Evolutionary conservation across 2,329 filamentous ascomycete species (phyloP).

Genomic region (Fusarium protoensiforme): DNA sequence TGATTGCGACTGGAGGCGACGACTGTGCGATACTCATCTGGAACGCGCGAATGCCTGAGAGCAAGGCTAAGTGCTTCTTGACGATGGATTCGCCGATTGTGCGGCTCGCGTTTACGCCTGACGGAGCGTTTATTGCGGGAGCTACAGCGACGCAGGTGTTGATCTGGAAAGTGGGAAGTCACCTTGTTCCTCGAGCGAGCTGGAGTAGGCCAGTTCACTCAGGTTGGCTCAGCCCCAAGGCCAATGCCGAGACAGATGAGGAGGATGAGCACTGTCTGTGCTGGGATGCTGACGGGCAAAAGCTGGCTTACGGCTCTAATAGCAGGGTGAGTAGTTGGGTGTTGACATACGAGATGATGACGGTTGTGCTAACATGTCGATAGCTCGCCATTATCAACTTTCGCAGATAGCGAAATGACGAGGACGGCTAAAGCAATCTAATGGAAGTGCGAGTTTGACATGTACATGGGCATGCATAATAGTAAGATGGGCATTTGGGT

Average conservation of each 20-base stretch:
- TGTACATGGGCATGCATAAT: background rate
- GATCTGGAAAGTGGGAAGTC: slow-evolving; percentile 73
- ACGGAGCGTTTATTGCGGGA: slow-evolving; percentile 71
- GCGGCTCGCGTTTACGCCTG: slow-evolving; percentile 70
- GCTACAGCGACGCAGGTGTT: slow-evolving; percentile 68
- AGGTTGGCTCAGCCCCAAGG: slow-evolving; percentile 69
- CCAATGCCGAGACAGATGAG: slow-evolving; percentile 64
- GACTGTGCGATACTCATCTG: slow-evolving; percentile 72
- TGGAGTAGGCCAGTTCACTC: slow-evolving; percentile 67
- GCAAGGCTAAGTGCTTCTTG: slow-evolving; percentile 68
- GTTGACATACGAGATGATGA: no score
- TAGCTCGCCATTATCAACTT: slow-evolving; percentile 65
- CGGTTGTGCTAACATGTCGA: slow-evolving; percentile 19
- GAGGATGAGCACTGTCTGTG: slow-evolving; percentile 70
- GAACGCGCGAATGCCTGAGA: slow-evolving; percentile 67
- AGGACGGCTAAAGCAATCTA: background rate
- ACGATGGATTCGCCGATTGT: slow-evolving; percentile 70
- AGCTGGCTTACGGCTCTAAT: slow-evolving; percentile 72
- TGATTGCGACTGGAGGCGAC: slow-evolving; percentile 71
- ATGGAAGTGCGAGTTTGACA: background rate
- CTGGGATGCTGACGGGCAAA: slow-evolving; percentile 72
- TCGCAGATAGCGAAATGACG: slow-evolving; percentile 48
- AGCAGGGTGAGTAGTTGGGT: slow-evolving; percentile 63
- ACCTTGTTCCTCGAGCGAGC: slow-evolving; percentile 67
- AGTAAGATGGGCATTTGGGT: slow-evolving; percentile 4